Conservation (phyloP, 2,329 filamentous ascomycete genomes). For the Fusarium sp. region DNA sequence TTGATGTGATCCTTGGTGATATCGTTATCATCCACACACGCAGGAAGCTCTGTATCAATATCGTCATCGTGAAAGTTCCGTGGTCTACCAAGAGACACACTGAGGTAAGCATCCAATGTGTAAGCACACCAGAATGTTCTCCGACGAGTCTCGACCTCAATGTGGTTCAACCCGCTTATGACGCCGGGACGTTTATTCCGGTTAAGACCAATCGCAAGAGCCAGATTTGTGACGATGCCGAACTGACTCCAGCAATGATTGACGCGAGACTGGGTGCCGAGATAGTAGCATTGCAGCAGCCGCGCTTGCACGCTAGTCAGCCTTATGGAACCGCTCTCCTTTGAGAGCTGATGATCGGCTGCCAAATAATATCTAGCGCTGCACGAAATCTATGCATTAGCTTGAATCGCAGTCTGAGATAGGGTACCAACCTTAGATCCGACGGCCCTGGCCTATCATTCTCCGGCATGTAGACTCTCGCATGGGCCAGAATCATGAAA, state of each 20-base stretch:
- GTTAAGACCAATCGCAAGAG: slow-evolving; percentile 50
- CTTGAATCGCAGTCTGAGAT: rapidly evolving
- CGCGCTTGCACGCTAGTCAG: slow-evolving; percentile 56
- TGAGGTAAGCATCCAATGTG: slow-evolving; percentile 41
- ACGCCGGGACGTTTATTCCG: slow-evolving; percentile 28
- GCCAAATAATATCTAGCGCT: slow-evolving; percentile 42
- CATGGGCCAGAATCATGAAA: slow-evolving; percentile 64
- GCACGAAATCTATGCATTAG: neutral
- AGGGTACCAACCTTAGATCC: slow-evolving; percentile 33
- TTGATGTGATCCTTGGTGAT: slow-evolving; percentile 36
- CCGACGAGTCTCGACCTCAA: slow-evolving; percentile 40
- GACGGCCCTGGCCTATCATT: slow-evolving; percentile 41
- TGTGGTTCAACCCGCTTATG: slow-evolving; percentile 26
- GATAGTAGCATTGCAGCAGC: slow-evolving; percentile 56
- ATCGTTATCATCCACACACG: slow-evolving; percentile 39
- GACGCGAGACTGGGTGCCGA: slow-evolving; percentile 58
- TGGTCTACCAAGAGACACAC: slow-evolving; percentile 39
- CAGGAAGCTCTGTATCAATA: slow-evolving; percentile 42
- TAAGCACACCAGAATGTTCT: slow-evolving; percentile 45
- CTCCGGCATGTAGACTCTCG: slow-evolving; percentile 53
- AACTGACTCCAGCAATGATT: slow-evolving; percentile 62
- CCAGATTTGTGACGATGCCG: slow-evolving; percentile 55
- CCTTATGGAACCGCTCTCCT: slow-evolving; percentile 53
- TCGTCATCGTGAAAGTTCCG: slow-evolving; percentile 44
- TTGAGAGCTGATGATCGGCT: slow-evolving; percentile 53